phyloP scores from a whole-genome alignment of 1,284 basidiomycete genomes.

The Cutaneotrichosporon sp. region DNA sequence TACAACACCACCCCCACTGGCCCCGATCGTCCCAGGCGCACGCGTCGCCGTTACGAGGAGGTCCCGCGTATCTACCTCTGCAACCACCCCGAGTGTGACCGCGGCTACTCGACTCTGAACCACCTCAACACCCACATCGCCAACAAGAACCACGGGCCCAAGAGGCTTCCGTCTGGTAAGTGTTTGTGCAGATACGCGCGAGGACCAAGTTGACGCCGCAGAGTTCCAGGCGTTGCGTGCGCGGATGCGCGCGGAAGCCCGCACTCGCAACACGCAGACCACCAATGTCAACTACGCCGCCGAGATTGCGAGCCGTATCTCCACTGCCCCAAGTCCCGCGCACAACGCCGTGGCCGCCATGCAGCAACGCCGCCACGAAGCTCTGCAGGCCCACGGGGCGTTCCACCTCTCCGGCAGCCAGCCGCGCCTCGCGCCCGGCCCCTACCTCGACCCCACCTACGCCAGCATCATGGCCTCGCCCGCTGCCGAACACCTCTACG shows the following conservation, averaged over 20 bases:
- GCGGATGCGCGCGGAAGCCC: neutral
- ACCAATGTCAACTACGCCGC: neutral
- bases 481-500: neutral
- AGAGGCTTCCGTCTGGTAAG: constrained; percentile 57
- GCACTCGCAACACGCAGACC: neutral
- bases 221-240: neutral
- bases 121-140: constrained; percentile 61
- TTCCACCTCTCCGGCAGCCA: neutral
- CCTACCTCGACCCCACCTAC: too few species aligned
- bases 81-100: constrained; percentile 59
- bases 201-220: neutral
- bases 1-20: neutral
- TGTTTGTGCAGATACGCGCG: constrained; percentile 12
- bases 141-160: constrained; percentile 62
- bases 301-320: neutral
- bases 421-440: neutral
- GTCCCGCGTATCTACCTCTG: constrained; percentile 61
- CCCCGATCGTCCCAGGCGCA: constrained; percentile 23
- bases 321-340: neutral
- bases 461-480: too few species aligned
- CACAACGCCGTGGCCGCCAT: neutral
- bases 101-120: constrained; percentile 59
- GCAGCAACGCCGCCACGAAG: neutral
- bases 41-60: constrained; percentile 57
- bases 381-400: neutral